phyloP scores from a whole-genome alignment of 176 grass and related monocot genomes.

The Leersia perrieri region DNA sequence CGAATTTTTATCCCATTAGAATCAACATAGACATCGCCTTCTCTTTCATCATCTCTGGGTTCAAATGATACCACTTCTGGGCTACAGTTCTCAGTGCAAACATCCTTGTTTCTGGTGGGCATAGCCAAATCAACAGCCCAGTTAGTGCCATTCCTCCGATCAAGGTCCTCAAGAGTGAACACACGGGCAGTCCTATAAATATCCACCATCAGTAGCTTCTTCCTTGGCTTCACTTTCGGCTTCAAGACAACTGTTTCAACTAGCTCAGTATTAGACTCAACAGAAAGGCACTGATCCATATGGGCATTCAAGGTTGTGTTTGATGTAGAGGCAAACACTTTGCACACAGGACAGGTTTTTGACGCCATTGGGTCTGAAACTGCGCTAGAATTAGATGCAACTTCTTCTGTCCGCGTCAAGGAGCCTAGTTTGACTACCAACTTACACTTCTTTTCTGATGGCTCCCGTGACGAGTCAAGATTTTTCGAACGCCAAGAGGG shows the following conservation, averaged over 20 bases:
- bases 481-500: slow-evolving; percentile 32
- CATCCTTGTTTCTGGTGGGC: slow-evolving; percentile 25
- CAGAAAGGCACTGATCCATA: slow-evolving; percentile 87
- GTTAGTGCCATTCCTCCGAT: slow-evolving; percentile 83
- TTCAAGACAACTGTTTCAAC: slow-evolving; percentile 46
- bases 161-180: slow-evolving; percentile 92
- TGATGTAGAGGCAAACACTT: slow-evolving; percentile 81
- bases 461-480: slow-evolving; percentile 34
- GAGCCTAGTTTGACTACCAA: slow-evolving; percentile 60
- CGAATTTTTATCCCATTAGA: slow-evolving; percentile 90
- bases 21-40: slow-evolving; percentile 86
- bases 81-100: slow-evolving; percentile 39
- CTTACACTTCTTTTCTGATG: slow-evolving; percentile 66
- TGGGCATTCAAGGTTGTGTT: slow-evolving; percentile 98
- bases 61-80: slow-evolving; percentile 32
- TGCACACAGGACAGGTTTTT: slow-evolving; percentile 96
- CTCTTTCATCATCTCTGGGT: slow-evolving; percentile 45
- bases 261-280: slow-evolving; percentile 55
- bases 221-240: slow-evolving; percentile 73
- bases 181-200: slow-evolving; percentile 69
- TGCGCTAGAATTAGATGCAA: slow-evolving; percentile 54
- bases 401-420: slow-evolving; percentile 44
- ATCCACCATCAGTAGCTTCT: slow-evolving; percentile 81
- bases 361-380: slow-evolving; percentile 76
- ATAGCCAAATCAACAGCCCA: slow-evolving; percentile 52